Evolutionary conservation across 192 early-diverging fungal genomes (phyloP).

Genomic region (Entophlyctis luteolus): DNA sequence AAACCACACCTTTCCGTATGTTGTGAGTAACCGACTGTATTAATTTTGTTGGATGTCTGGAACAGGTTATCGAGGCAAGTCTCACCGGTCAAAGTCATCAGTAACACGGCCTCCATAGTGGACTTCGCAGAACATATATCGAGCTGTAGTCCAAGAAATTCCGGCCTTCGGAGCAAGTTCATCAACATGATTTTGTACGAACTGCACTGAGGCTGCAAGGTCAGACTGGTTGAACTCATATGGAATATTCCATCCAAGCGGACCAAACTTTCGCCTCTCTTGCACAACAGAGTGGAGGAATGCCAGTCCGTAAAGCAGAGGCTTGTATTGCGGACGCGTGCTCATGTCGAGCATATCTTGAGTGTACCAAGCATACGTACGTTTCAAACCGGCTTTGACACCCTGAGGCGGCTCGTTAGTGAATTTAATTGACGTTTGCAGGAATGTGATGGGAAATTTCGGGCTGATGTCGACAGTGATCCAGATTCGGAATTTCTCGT

Average conservation of each 20-base stretch:
- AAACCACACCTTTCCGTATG: slow-evolving; percentile 67
- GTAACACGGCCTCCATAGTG: slow-evolving; percentile 65
- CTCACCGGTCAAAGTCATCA: slow-evolving; percentile 61
- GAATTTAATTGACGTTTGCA: slow-evolving; percentile 65
- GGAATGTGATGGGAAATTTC: slow-evolving; percentile 64
- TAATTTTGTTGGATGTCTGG: background rate
- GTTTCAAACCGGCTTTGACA: slow-evolving; percentile 61
- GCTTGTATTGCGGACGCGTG: slow-evolving; percentile 61
- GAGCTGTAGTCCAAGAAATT: slow-evolving; percentile 58
- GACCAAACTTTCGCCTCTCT: slow-evolving; percentile 63
- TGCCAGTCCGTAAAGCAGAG: slow-evolving; percentile 57
- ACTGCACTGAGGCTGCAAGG: slow-evolving; percentile 61
- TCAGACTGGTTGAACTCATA: slow-evolving; percentile 70
- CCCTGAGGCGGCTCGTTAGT: slow-evolving; percentile 68
- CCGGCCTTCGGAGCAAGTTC: slow-evolving; percentile 59
- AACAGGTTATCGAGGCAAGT: background rate
- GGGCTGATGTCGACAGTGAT: slow-evolving; percentile 59
- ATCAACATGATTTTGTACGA: slow-evolving; percentile 68
- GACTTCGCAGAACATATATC: slow-evolving; percentile 69
- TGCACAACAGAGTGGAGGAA: slow-evolving; percentile 67
- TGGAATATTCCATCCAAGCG: slow-evolving; percentile 67
- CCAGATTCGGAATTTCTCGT: slow-evolving; percentile 67
- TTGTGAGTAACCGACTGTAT: slow-evolving; percentile 48
- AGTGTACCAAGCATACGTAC: slow-evolving; percentile 65
- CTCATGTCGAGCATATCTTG: slow-evolving; percentile 69